Evolutionary conservation across 345 rosid genomes (phyloP).

Genomic region (Toxicodendron radicans): DNA sequence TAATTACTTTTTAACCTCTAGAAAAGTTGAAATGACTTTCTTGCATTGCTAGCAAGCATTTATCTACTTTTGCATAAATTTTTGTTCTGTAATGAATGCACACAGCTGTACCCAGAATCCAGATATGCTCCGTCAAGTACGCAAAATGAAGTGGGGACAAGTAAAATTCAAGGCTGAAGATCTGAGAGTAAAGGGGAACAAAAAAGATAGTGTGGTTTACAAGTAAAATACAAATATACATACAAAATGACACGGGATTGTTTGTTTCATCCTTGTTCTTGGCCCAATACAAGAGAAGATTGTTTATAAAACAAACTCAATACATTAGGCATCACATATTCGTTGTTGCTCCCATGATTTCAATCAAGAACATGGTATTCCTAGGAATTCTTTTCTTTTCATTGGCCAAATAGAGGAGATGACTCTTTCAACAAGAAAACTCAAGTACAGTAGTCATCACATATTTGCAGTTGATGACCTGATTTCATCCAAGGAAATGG

Average conservation of each 20-base stretch:
- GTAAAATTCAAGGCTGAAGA: too few relatives aligned
- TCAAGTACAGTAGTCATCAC: conserved; percentile 32
- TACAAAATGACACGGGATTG: conserved; percentile 10
- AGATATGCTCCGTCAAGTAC: too few relatives aligned
- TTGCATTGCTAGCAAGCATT: too few relatives aligned
- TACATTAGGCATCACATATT: conserved; percentile 41
- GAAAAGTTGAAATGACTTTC: too few relatives aligned
- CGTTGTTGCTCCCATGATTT: conserved; percentile 61
- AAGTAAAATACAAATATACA: conserved; percentile 28
- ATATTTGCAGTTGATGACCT: conserved; percentile 61
- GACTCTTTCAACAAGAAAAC: conserved; percentile 12
- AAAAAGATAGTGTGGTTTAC: not conserved
- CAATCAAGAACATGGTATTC: conserved; percentile 58
- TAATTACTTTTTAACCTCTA: too few relatives aligned
- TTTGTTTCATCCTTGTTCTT: not conserved
- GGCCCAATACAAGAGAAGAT: conserved; percentile 17
- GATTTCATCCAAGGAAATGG: conserved; percentile 74
- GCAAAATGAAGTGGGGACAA: too few relatives aligned
- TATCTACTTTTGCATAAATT: too few relatives aligned
- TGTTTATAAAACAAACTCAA: conserved; percentile 9
- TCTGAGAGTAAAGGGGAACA: too few relatives aligned
- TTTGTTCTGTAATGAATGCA: too few relatives aligned
- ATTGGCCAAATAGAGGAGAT: conserved; percentile 15
- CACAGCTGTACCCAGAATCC: too few relatives aligned
- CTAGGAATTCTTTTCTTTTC: conserved; percentile 13